Conservation (phyloP, 139 green algal genomes). For the Chlamydomonas sp. region DNA sequence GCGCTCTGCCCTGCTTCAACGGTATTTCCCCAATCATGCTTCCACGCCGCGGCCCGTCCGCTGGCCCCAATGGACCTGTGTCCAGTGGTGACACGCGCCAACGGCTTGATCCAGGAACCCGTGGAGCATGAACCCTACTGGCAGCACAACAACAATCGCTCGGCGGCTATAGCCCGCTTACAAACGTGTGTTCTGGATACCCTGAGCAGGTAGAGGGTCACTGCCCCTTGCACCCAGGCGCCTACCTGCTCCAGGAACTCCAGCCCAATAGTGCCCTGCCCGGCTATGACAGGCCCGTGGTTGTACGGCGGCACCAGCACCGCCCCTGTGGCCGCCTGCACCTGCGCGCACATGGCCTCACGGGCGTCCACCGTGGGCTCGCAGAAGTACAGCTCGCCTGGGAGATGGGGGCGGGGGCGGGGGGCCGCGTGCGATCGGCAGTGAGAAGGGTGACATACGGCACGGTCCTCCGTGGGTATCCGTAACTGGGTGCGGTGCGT, state of each 20-base stretch:
- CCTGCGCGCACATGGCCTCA: slow-evolving; percentile 51
- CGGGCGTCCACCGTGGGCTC: slow-evolving; percentile 73
- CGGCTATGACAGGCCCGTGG: slow-evolving; percentile 70
- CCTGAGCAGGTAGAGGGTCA: too few species aligned
- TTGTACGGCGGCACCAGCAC: slow-evolving; percentile 86
- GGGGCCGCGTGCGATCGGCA: neutral
- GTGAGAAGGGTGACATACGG: neutral
- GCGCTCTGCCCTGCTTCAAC: too few species aligned
- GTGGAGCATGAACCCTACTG: too few species aligned
- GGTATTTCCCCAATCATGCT: neutral
- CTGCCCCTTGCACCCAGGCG: neutral
- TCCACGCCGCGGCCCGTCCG: neutral
- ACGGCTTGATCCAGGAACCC: too few species aligned
- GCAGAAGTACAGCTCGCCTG: slow-evolving; percentile 63
- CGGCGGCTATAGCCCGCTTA: too few species aligned
- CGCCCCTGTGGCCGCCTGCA: slow-evolving; percentile 69
- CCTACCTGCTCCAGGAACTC: slow-evolving; percentile 86
- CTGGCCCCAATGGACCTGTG: too few species aligned
- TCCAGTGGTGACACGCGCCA: too few species aligned
- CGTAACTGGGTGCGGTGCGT: too few species aligned
- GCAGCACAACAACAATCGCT: too few species aligned
- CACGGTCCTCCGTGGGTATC: too few species aligned
- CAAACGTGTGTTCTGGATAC: too few species aligned
- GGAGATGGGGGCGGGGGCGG: too few species aligned
- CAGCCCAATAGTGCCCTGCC: slow-evolving; percentile 88